Conservation (phyloP, 2,329 filamentous ascomycete species). For the Spiromastix sp. region DNA sequence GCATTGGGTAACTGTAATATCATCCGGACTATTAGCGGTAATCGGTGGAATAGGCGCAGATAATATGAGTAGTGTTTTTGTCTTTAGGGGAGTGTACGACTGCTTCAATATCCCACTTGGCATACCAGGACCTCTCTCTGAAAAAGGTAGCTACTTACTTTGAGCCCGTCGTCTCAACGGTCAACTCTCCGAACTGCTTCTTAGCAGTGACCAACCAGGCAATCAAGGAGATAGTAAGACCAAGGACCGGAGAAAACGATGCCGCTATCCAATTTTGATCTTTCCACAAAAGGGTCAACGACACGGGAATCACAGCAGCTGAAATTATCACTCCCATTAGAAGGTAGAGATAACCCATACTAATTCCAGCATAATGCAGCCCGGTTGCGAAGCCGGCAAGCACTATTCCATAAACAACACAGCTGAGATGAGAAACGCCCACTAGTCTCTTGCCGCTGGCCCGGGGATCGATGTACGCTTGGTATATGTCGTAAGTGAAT, state of each 20-base stretch:
- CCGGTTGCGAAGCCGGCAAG: slow-evolving; percentile 73
- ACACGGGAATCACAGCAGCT: slow-evolving; percentile 71
- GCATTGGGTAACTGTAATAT: slow-evolving; percentile 56
- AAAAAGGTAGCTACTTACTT: slow-evolving; percentile 46
- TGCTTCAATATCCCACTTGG: too few species aligned
- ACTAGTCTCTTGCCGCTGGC: slow-evolving; percentile 70
- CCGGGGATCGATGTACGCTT: slow-evolving; percentile 70
- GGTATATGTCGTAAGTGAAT: slow-evolving; percentile 79
- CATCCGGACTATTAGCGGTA: too few species aligned
- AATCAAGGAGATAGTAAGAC: slow-evolving; percentile 57
- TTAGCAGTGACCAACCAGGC: slow-evolving; percentile 71
- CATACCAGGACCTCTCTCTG: too few species aligned
- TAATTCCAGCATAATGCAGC: slow-evolving; percentile 62
- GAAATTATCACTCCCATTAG: slow-evolving; percentile 90
- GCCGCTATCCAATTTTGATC: slow-evolving; percentile 69
- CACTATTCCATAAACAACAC: slow-evolving; percentile 62
- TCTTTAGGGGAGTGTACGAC: too few species aligned
- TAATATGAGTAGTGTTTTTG: too few species aligned
- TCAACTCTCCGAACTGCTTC: slow-evolving; percentile 56
- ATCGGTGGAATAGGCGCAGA: too few species aligned
- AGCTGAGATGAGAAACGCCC: slow-evolving; percentile 65
- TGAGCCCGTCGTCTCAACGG: slow-evolving; percentile 65
- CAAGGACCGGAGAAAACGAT: slow-evolving; percentile 57
- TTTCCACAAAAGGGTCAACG: slow-evolving; percentile 69
- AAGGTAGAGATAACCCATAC: slow-evolving; percentile 80